Base-by-base conservation (phyloP, 176 grass and related monocot genomes). In the Oryza officinalis region DNA sequence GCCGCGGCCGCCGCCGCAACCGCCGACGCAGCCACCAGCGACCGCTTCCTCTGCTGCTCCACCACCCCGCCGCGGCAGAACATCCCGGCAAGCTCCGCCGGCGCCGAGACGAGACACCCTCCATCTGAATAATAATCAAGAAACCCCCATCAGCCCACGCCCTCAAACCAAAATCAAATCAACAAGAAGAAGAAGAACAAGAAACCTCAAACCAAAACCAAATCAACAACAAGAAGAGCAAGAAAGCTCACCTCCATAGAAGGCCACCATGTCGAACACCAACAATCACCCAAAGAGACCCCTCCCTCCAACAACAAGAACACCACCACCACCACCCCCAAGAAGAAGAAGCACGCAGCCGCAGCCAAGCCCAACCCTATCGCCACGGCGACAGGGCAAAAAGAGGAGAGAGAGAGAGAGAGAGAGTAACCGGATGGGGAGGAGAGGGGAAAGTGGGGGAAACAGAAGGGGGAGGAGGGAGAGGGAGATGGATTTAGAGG, bases 31-130 rank as follows among this genome's bases (percentile, higher is more conserved):
- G 74, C 75, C 69, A 76, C 89, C 10, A 75, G 63, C 49, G 84
- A 35, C 69, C 80, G 89, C 91, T 98, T 95, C 73, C 89, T 81
- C 68, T 86, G 96, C 45, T 75, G 83, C 61, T 5, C 13, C 46
- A 67, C 74, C 28, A 17, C 54, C 4, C 54, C 69, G 40, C 83
- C 78, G 65, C 83, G 76, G 79, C 75, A 77, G 72, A 89, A 84
- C 27, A 90, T 69, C 13, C 85, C 77, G 18, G 76, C 33, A 37
- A 82, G 47, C 83, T 83, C 86, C 33, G 83, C 69, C 12, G 83
- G 74, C 13, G 83, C 83, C 10, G 83, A 86, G 65, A 91, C 85
- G 75, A 90, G 69, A 75, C 89, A 90, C 69, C 89, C 89, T 2
- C 89, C 89, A 75, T 90, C 89, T 90, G 80, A 75, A 60, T 15